phyloP scores from a whole-genome alignment of 2,329 filamentous ascomycete species.

The Penicillium occitanis region DNA sequence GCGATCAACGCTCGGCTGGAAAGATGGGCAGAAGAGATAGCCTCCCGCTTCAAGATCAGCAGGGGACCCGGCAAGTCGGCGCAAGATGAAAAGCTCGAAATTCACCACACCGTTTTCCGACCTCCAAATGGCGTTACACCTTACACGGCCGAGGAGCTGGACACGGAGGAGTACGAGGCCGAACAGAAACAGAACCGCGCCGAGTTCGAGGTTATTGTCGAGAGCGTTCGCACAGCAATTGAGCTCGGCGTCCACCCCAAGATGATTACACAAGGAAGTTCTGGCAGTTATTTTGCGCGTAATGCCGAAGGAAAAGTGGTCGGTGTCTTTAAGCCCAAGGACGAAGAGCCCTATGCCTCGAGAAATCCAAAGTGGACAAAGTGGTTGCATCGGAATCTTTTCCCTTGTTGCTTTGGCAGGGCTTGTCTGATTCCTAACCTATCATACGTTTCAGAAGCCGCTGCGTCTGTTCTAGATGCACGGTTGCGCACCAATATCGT shows the following conservation, averaged over 20 bases:
- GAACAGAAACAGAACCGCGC: conserved; percentile 65
- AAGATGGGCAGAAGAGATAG: conserved; percentile 96
- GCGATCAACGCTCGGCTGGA: conserved; percentile 95
- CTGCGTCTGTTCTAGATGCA: conserved; percentile 89
- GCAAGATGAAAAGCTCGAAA: conserved; percentile 86
- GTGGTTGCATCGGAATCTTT: conserved; percentile 97
- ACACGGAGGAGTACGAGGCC: conserved; percentile 59
- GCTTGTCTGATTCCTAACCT: conserved; percentile 96
- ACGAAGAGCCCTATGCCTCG: conserved; percentile 95
- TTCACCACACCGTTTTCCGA: conserved; percentile 96
- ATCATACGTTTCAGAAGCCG: conserved; percentile 96
- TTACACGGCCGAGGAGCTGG: conserved; percentile 71
- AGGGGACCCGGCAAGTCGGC: conserved; percentile 70
- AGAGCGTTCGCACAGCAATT: conserved; percentile 87
- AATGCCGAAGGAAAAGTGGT: conserved; percentile 91
- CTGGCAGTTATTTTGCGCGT: conserved; percentile 94
- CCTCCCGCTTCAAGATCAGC: conserved; percentile 89
- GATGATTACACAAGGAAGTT: conserved; percentile 96
- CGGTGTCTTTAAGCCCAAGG: conserved; percentile 97
- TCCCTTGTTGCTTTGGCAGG: conserved; percentile 94
- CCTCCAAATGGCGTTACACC: conserved; percentile 84
- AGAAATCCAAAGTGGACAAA: conserved; percentile 99
- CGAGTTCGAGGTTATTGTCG: conserved; percentile 84
- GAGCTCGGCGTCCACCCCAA: conserved; percentile 87
- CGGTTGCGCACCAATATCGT: conserved; percentile 89